A percentile compares a stretch with the other conserved stretches of the same genome.
phyloP scores from a whole-genome alignment of 306 rosid genomes.

The Rosa multiflora region DNA sequence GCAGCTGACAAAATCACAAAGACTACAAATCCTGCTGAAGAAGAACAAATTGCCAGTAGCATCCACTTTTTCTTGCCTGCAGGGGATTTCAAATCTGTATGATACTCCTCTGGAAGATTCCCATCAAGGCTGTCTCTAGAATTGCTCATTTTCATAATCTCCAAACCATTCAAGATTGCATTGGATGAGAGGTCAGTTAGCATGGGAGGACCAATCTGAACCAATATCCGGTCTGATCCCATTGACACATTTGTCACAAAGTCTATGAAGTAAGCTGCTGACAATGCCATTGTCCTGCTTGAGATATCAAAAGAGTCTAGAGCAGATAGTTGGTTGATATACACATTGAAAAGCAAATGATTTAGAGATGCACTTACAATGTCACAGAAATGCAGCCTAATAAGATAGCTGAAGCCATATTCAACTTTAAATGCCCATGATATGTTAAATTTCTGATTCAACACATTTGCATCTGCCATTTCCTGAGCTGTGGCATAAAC shows the following conservation, averaged over 20 bases:
- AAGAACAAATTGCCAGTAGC: constrained; percentile 19
- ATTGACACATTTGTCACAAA: constrained; percentile 24
- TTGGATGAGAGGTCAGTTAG: constrained; percentile 26
- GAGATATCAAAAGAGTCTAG: constrained; percentile 33
- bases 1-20: constrained; percentile 23
- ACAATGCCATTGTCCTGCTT: constrained; percentile 29
- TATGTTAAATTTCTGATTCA: constrained; percentile 36
- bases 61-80: constrained; percentile 20
- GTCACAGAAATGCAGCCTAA: constrained; percentile 41
- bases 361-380: constrained; percentile 28
- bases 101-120: constrained; percentile 14
- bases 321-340: constrained; percentile 35
- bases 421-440: constrained; percentile 40
- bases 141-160: constrained; percentile 38
- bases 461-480: constrained; percentile 41
- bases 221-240: constrained; percentile 24
- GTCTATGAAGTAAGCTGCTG: constrained; percentile 34
- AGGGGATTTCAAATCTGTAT: constrained; percentile 15
- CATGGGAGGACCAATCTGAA: constrained; percentile 38
- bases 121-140: constrained; percentile 25
- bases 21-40: constrained; percentile 22
- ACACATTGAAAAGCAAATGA: constrained; percentile 40
- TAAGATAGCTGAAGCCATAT: constrained; percentile 27
- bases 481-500: constrained; percentile 43
- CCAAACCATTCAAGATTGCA: constrained; percentile 44